Conservation (phyloP, 2,329 filamentous ascomycete genomes). For the Sporothrix variecibatus region DNA sequence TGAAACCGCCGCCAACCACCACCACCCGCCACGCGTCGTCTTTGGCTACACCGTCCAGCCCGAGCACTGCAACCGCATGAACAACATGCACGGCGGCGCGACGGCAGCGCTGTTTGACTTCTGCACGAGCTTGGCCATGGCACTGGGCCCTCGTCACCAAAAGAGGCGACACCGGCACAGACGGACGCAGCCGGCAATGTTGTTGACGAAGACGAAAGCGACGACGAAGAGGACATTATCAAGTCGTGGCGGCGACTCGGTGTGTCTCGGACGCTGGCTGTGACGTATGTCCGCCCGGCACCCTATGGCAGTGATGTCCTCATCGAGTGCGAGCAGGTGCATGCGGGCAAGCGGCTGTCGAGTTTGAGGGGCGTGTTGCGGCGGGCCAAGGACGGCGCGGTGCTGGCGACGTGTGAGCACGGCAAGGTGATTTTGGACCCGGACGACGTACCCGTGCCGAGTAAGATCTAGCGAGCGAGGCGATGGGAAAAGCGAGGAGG, state of each 20-base stretch:
- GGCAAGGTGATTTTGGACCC: slow-evolving; percentile 64
- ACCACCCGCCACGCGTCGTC: slow-evolving; percentile 25
- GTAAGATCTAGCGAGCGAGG: neutral
- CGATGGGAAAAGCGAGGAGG: neutral
- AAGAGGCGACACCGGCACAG: slow-evolving; percentile 34
- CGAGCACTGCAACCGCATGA: slow-evolving; percentile 54
- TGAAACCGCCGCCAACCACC: slow-evolving; percentile 3
- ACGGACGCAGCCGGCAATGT: slow-evolving; percentile 37
- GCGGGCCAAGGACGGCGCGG: slow-evolving; percentile 52
- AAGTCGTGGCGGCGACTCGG: slow-evolving; percentile 58
- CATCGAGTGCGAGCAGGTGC: slow-evolving; percentile 59
- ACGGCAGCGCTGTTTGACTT: slow-evolving; percentile 68
- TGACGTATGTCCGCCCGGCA: slow-evolving; percentile 67
- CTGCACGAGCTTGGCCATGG: slow-evolving; percentile 61
- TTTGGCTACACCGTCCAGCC: slow-evolving; percentile 53
- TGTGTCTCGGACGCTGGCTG: slow-evolving; percentile 65
- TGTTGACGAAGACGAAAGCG: neutral
- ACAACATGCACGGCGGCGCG: slow-evolving; percentile 64
- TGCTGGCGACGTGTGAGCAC: slow-evolving; percentile 64
- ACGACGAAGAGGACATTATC: neutral
- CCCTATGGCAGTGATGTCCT: slow-evolving; percentile 53
- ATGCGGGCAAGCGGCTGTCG: slow-evolving; percentile 57
- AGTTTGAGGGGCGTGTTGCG: slow-evolving; percentile 58
- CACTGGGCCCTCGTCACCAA: slow-evolving; percentile 46
- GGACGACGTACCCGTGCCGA: neutral